These are phyloP conservation scores for Geosmithia putterillii DNA, from an alignment of 2,329 filamentous ascomycete genomes.

Conservation along the genomic window DNA sequence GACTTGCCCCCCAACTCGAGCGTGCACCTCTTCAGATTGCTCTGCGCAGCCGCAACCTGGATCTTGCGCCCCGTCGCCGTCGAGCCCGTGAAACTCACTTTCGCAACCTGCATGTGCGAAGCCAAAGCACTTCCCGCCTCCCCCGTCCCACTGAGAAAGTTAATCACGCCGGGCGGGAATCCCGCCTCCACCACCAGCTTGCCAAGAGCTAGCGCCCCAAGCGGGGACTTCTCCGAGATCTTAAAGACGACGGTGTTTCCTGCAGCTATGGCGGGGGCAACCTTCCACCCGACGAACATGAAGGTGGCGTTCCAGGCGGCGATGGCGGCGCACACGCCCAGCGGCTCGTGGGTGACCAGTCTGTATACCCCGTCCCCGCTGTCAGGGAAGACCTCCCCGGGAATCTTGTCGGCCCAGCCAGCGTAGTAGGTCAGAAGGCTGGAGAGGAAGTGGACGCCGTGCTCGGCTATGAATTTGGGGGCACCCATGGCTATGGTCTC, in stretches of 20 bases:
- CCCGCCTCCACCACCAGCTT: conserved; percentile 58
- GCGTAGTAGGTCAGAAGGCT: conserved; percentile 42
- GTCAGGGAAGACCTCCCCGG: conserved; percentile 11
- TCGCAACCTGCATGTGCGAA: conserved; percentile 54
- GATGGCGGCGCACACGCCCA: conserved; percentile 1
- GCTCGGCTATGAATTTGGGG: no score
- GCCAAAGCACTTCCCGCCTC: conserved; percentile 53
- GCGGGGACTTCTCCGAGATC: conserved; percentile 36
- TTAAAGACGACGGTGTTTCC: conserved; percentile 39
- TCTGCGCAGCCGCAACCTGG: conserved; percentile 56
- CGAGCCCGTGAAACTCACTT: conserved; percentile 65
- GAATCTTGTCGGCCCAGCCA: conserved; percentile 24
- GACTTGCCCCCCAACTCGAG: conserved; percentile 55
- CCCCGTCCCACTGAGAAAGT: conserved; percentile 59
- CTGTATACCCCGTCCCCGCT: neutral
- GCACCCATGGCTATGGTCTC: no score
- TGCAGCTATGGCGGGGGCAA: conserved; percentile 30
- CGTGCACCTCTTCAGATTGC: conserved; percentile 49
- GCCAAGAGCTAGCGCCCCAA: conserved; percentile 30
- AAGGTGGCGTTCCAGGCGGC: neutral
- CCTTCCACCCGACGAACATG: neutral
- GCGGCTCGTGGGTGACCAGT: neutral
- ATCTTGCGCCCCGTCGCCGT: conserved; percentile 57
- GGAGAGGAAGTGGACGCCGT: conserved; percentile 61
- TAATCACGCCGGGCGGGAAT: conserved; percentile 62